A percentile compares a stretch with the other conserved stretches of the same genome.
phyloP scores from a whole-genome alignment of 2,329 filamentous ascomycete genomes.

The Scorias spongiosa region DNA sequence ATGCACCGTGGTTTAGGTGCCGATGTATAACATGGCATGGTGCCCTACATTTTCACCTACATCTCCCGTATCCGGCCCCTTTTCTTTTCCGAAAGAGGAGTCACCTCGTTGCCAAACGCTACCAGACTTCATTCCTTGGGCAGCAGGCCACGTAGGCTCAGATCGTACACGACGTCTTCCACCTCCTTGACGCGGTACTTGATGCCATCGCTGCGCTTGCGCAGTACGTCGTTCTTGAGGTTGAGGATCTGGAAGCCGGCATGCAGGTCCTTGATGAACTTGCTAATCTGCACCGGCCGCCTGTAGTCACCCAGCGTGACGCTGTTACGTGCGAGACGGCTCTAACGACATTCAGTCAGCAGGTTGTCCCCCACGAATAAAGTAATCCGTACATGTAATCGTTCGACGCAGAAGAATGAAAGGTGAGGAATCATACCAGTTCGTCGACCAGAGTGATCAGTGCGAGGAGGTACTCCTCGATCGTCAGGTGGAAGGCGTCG shows the following conservation, averaged over 20 bases:
- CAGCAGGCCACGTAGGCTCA: constrained; percentile 64
- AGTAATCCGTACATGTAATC: background rate
- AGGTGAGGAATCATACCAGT: constrained; percentile 35
- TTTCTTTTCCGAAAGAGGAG: too few species aligned
- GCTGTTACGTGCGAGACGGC: constrained; percentile 81
- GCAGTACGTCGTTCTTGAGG: constrained; percentile 84
- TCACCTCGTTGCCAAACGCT: background rate
- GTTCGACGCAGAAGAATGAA: background rate
- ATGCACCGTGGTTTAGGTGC: too few species aligned
- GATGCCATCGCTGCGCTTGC: constrained; percentile 78
- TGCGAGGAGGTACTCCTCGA: constrained; percentile 90
- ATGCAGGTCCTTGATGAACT: constrained; percentile 88
- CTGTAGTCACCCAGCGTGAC: constrained; percentile 82
- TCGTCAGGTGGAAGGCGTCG: constrained; percentile 86
- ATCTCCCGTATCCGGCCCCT: too few species aligned
- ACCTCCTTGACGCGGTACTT: constrained; percentile 98
- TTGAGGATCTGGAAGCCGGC: constrained; percentile 95
- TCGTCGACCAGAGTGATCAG: constrained; percentile 82
- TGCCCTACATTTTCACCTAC: too few species aligned
- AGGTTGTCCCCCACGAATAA: background rate
- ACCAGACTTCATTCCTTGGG: background rate
- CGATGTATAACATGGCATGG: too few species aligned
- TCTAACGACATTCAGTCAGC: constrained; percentile 23
- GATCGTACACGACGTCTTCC: constrained; percentile 93
- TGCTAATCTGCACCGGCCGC: constrained; percentile 72